phyloP scores from a whole-genome alignment of 2,329 filamentous ascomycete species.

The Dactylonectria estremocensis region DNA sequence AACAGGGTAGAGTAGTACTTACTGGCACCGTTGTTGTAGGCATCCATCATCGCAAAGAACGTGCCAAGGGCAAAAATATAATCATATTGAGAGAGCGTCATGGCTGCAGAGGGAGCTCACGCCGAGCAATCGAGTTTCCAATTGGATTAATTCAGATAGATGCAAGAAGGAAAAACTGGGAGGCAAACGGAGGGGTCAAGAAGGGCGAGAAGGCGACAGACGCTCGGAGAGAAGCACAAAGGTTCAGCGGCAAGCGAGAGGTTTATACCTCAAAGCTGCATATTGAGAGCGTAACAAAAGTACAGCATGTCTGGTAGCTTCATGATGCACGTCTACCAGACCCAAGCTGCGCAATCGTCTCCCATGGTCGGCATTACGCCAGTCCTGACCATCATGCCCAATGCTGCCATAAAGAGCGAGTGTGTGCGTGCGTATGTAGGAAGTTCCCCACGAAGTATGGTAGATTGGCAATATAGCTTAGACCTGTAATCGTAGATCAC shows the following conservation, averaged over 20 bases:
- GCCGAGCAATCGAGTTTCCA: slow-evolving; percentile 3
- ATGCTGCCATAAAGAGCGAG: not conserved
- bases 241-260: slow-evolving; percentile 14
- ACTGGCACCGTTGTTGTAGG: slow-evolving; percentile 86
- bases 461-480: too few relatives aligned
- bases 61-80: slow-evolving; percentile 85
- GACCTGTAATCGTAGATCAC: not conserved
- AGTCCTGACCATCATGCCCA: not conserved
- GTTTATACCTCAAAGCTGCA: slow-evolving; percentile 26
- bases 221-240: slow-evolving; percentile 18
- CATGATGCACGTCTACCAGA: too few relatives aligned
- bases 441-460: not conserved
- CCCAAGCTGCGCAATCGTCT: not conserved
- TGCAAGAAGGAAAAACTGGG: not conserved
- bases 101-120: slow-evolving; percentile 11
- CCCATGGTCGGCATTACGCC: not conserved
- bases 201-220: slow-evolving; percentile 14
- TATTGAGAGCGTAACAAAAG: not conserved
- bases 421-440: not conserved
- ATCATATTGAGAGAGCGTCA: slow-evolving; percentile 34
- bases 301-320: not conserved
- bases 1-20: slow-evolving; percentile 54
- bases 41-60: slow-evolving; percentile 82
- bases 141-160: not conserved
- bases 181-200: not conserved